phyloP scores from a whole-genome alignment of 2,329 filamentous ascomycete genomes.

The Sphaerostilbella broomeana region DNA sequence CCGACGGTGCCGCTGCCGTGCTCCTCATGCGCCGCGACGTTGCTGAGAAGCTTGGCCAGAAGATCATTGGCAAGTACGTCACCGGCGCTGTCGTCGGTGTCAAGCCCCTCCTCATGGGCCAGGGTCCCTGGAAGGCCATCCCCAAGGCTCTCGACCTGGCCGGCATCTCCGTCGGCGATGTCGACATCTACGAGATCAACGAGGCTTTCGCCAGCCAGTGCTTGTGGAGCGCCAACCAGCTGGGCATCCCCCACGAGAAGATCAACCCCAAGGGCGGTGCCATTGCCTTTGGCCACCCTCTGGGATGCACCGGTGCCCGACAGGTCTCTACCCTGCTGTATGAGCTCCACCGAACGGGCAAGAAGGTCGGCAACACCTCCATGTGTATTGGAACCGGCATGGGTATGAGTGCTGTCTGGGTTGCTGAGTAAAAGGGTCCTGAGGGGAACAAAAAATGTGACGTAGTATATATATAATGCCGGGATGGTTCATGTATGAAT shows the following conservation, averaged over 20 bases:
- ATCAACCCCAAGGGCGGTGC: slow-evolving; percentile 96
- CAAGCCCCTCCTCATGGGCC: slow-evolving; percentile 87
- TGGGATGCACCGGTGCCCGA: slow-evolving; percentile 88
- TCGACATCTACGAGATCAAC: slow-evolving; percentile 98
- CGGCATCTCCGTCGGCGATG: slow-evolving; percentile 78
- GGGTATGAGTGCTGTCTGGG: slow-evolving; percentile 97
- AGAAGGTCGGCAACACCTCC: slow-evolving; percentile 84
- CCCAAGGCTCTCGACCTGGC: slow-evolving; percentile 85
- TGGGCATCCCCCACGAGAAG: slow-evolving; percentile 76
- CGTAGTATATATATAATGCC: background rate
- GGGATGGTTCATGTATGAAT: slow-evolving; percentile 18
- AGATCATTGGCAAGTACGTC: slow-evolving; percentile 88
- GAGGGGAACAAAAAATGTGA: slow-evolving; percentile 6
- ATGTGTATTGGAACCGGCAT: slow-evolving; percentile 98
- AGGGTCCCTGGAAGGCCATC: slow-evolving; percentile 93
- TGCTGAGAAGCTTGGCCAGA: slow-evolving; percentile 80
- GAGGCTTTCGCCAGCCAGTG: slow-evolving; percentile 97
- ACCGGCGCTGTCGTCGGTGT: slow-evolving; percentile 81
- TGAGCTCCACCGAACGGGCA: slow-evolving; percentile 75
- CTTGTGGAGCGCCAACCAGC: slow-evolving; percentile 84
- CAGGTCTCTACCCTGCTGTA: slow-evolving; percentile 90
- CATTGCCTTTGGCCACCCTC: slow-evolving; percentile 91
- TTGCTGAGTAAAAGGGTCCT: slow-evolving; percentile 69
- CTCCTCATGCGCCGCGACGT: slow-evolving; percentile 92
- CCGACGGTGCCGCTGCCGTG: slow-evolving; percentile 90